These are phyloP conservation scores for Paramyrothecium roridum DNA, from an alignment of 2,329 filamentous ascomycete species.

Conservation along the genomic window DNA sequence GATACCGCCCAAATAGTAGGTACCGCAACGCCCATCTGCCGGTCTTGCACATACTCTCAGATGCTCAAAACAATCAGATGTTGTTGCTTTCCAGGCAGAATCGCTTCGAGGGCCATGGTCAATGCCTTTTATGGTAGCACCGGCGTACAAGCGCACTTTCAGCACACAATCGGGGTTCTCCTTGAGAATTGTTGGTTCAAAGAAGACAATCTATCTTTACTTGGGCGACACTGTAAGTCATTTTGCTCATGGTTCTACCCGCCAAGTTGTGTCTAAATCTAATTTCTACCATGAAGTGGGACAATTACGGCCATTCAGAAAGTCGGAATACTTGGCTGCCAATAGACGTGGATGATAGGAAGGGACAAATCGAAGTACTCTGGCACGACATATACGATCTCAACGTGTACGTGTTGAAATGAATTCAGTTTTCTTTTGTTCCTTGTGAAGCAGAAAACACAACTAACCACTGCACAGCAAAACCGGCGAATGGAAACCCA, in stretches of 20 bases:
- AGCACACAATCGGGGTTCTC: conserved; percentile 51
- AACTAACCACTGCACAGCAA: conserved; percentile 17
- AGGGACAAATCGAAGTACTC: conserved; percentile 41
- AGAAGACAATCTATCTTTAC: conserved; percentile 47
- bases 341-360: conserved; percentile 44
- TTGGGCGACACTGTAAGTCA: conserved; percentile 35
- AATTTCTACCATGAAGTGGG: conserved; percentile 29
- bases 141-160: conserved; percentile 47
- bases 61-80: conserved; percentile 23
- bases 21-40: rapidly evolving
- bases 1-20: conserved; percentile 54
- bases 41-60: too few relatives aligned
- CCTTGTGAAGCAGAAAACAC: too few relatives aligned
- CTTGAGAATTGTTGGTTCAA: conserved; percentile 38
- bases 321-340: conserved; percentile 55
- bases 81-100: conserved; percentile 51
- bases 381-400: conserved; percentile 56
- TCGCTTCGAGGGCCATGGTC: conserved; percentile 47
- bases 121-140: conserved; percentile 46
- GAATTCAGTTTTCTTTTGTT: too few relatives aligned
- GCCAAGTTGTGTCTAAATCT: too few relatives aligned
- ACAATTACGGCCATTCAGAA: conserved; percentile 49
- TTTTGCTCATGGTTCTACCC: too few relatives aligned
- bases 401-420: conserved; percentile 34
- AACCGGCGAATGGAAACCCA: conserved; percentile 42